These are phyloP conservation scores for Hypoxylon sp. DNA, from an alignment of 2,329 filamentous ascomycete species.

Conservation along the genomic window DNA sequence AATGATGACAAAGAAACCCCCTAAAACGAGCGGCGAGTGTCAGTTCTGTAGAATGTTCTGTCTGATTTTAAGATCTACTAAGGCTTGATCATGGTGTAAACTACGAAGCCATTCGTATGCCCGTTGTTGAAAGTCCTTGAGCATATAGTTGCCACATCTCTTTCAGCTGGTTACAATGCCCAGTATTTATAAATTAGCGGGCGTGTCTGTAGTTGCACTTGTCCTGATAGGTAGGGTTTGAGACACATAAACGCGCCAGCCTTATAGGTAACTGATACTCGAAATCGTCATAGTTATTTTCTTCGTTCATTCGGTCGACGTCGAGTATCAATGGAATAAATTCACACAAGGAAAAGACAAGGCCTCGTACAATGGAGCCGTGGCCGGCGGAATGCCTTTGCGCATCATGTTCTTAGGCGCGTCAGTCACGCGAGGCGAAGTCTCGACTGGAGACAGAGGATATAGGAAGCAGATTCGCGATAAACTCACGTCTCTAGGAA, in stretches of 20 bases:
- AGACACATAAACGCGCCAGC: neutral
- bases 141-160: neutral
- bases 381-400: slow-evolving; percentile 47
- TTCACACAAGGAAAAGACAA: slow-evolving; percentile 21
- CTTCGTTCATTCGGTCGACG: slow-evolving; percentile 44
- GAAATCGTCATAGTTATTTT: slow-evolving; percentile 28
- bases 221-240: slow-evolving; percentile 33
- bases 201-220: slow-evolving; percentile 22
- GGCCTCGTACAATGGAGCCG: slow-evolving; percentile 17
- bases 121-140: slow-evolving; percentile 9
- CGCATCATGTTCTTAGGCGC: slow-evolving; percentile 51
- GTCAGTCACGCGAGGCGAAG: slow-evolving; percentile 48
- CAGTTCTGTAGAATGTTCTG: neutral
- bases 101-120: slow-evolving; percentile 3
- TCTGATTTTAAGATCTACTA: slow-evolving; percentile 4
- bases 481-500: slow-evolving; percentile 46
- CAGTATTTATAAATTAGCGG: slow-evolving; percentile 31
- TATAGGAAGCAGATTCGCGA: slow-evolving; percentile 52
- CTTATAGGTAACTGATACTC: slow-evolving; percentile 23
- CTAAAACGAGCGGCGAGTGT: neutral
- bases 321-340: slow-evolving; percentile 40
- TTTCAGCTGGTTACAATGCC: slow-evolving; percentile 29
- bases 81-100: slow-evolving; percentile 22
- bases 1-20: neutral
- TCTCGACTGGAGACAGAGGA: slow-evolving; percentile 48